Evolutionary conservation across 2,329 filamentous ascomycete species (phyloP).

Genomic region (Pestalotiopsis sp.): DNA sequence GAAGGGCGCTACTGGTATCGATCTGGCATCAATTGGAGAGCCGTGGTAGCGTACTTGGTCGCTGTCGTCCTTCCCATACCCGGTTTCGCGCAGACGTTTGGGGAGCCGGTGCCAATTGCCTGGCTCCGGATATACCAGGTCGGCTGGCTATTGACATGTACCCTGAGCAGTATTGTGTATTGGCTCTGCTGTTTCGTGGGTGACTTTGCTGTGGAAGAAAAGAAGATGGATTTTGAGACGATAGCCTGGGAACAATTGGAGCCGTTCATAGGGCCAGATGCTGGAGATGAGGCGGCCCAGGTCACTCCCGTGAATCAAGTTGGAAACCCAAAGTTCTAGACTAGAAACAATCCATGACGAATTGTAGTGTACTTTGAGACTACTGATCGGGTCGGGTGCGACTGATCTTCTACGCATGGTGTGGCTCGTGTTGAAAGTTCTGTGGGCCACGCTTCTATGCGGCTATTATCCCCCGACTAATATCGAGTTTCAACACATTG

Average conservation of each 20-base stretch:
- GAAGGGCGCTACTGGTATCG: slow-evolving; percentile 19
- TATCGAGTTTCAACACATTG: neutral
- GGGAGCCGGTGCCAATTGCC: neutral
- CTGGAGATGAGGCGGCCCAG: neutral
- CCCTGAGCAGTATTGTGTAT: slow-evolving; percentile 14
- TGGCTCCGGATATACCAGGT: neutral
- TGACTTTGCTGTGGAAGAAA: slow-evolving; percentile 6
- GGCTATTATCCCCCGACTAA: neutral
- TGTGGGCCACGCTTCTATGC: too few species aligned
- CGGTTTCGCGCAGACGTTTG: slow-evolving; percentile 9
- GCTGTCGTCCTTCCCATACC: slow-evolving; percentile 12
- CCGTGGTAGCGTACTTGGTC: slow-evolving; percentile 11
- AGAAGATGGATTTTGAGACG: slow-evolving; percentile 8
- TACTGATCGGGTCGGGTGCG: too few species aligned
- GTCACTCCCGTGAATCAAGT: neutral
- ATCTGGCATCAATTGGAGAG: slow-evolving; percentile 18
- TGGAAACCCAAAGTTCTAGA: neutral
- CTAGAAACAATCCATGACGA: neutral
- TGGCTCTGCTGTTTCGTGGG: slow-evolving; percentile 14
- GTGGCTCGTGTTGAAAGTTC: too few species aligned
- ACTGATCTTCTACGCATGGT: too few species aligned
- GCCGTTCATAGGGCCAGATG: slow-evolving; percentile 9
- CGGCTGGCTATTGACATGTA: slow-evolving; percentile 3
- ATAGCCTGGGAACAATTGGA: slow-evolving; percentile 16
- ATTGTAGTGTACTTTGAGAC: too few species aligned